Evolutionary conservation across 2,329 filamentous ascomycete species (phyloP).

Genomic region (Tolypocladium paradoxum): DNA sequence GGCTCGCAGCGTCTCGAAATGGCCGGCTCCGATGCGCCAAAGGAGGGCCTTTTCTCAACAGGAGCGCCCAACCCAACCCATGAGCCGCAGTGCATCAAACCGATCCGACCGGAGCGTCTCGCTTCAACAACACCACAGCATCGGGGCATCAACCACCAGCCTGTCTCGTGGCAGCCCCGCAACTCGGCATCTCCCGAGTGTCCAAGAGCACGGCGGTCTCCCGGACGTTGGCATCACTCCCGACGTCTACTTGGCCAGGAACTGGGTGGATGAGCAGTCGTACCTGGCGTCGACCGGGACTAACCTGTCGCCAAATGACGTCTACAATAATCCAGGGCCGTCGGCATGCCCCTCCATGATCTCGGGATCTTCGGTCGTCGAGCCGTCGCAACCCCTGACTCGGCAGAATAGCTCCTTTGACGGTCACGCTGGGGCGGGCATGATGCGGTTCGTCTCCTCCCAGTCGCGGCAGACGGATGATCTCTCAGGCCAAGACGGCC

Average conservation of each 20-base stretch:
- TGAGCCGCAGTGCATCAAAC: slow-evolving; percentile 34
- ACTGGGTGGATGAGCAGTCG: slow-evolving; percentile 12
- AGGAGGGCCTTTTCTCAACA: slow-evolving; percentile 18
- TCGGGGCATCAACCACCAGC: slow-evolving; percentile 19
- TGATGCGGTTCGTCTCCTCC: slow-evolving; percentile 27
- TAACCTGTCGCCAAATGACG: slow-evolving; percentile 12
- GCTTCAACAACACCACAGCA: slow-evolving; percentile 11
- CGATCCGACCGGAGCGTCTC: slow-evolving; percentile 25
- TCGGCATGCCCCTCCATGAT: slow-evolving; percentile 33
- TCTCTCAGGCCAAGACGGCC: slow-evolving; percentile 10
- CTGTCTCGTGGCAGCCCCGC: slow-evolving; percentile 17
- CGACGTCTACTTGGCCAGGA: slow-evolving; percentile 24
- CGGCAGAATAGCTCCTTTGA: slow-evolving; percentile 31
- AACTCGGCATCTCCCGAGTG: slow-evolving; percentile 21
- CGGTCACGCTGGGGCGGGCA: slow-evolving; percentile 19
- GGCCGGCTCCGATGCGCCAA: slow-evolving; percentile 8
- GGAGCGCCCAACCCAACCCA: slow-evolving; percentile 21
- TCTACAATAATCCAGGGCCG: slow-evolving; percentile 15
- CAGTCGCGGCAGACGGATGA: slow-evolving; percentile 19
- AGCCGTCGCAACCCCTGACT: slow-evolving; percentile 28
- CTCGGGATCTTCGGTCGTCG: slow-evolving; percentile 27
- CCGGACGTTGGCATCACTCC: slow-evolving; percentile 27
- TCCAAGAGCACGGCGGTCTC: slow-evolving; percentile 22
- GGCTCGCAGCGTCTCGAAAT: slow-evolving; percentile 1
- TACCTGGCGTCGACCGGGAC: slow-evolving; percentile 13